phyloP scores from a whole-genome alignment of 169 alveolate species.

The Perkinsus olseni region DNA sequence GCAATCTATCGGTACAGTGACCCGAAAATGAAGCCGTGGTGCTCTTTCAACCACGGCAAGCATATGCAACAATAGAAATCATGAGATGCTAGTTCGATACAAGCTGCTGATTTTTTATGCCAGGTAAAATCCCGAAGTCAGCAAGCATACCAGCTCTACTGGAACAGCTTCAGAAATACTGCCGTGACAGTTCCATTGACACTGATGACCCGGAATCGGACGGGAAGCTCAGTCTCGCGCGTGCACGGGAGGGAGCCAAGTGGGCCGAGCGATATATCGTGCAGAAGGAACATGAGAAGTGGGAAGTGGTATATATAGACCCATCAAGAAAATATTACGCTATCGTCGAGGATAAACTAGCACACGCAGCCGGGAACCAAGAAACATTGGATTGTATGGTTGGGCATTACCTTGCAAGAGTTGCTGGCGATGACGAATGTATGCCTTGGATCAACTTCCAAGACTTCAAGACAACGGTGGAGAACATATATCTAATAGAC shows the following conservation, averaged over 20 bases:
- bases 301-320: not conserved
- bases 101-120: no score
- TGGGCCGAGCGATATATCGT: not conserved
- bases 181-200: not conserved
- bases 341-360: not conserved
- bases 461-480: not conserved
- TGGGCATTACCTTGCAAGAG: not conserved
- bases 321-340: not conserved
- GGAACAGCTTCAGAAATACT: not conserved
- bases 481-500: not conserved
- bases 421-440: not conserved
- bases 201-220: not conserved
- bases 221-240: not conserved
- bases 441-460: not conserved
- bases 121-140: not conserved
- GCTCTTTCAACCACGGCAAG: no score
- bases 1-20: no score
- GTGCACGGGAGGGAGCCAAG: not conserved
- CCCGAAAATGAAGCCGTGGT: no score
- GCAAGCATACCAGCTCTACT: not conserved
- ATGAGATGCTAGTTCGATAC: no score
- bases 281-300: not conserved
- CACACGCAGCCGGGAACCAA: not conserved
- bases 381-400: not conserved
- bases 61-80: no score